Percentiles rank a stretch among this genome's conserved stretches.
Conservation (phyloP, 2,329 filamentous ascomycete species). For the Laburnicola sp. region DNA sequence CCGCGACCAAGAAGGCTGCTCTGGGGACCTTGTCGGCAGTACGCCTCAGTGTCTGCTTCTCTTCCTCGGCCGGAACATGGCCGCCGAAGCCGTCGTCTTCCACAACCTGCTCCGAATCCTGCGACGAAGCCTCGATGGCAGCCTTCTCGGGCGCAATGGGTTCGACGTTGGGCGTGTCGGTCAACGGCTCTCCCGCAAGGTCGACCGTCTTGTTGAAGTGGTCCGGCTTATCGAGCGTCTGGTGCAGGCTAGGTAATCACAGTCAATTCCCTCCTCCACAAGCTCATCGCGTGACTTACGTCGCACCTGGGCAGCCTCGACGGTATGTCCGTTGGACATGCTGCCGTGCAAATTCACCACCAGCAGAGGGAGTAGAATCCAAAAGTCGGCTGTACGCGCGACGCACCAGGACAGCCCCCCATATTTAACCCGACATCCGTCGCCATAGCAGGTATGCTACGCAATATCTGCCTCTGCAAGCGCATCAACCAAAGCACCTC, state of each 20-base stretch:
- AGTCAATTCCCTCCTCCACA: not conserved
- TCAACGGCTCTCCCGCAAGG: slow-evolving; percentile 31
- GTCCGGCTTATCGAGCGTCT: slow-evolving; percentile 34
- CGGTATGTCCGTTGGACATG: too few relatives aligned
- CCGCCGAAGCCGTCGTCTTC: slow-evolving; percentile 36
- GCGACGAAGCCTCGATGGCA: slow-evolving; percentile 14
- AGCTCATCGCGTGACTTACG: too few relatives aligned
- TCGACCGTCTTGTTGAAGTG: slow-evolving; percentile 34
- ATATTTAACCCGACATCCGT: too few relatives aligned
- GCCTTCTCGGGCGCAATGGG: slow-evolving; percentile 29
- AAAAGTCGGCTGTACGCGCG: too few relatives aligned
- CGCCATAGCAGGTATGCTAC: too few relatives aligned
- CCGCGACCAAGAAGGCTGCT: slow-evolving; percentile 53
- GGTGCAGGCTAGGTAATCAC: slow-evolving; percentile 29
- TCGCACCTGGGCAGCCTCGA: too few relatives aligned
- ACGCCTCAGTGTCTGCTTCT: slow-evolving; percentile 48
- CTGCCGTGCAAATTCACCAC: too few relatives aligned
- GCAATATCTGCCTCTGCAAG: too few relatives aligned
- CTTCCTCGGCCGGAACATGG: slow-evolving; percentile 48
- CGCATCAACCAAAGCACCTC: too few relatives aligned
- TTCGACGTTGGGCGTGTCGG: slow-evolving; percentile 21
- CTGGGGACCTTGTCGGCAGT: slow-evolving; percentile 53
- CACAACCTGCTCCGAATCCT: slow-evolving; percentile 19
- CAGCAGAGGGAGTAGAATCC: too few relatives aligned
- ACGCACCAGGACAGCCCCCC: too few relatives aligned